Evolutionary conservation across 441 rosid species (phyloP).

Genomic region (Brassica balearica): DNA sequence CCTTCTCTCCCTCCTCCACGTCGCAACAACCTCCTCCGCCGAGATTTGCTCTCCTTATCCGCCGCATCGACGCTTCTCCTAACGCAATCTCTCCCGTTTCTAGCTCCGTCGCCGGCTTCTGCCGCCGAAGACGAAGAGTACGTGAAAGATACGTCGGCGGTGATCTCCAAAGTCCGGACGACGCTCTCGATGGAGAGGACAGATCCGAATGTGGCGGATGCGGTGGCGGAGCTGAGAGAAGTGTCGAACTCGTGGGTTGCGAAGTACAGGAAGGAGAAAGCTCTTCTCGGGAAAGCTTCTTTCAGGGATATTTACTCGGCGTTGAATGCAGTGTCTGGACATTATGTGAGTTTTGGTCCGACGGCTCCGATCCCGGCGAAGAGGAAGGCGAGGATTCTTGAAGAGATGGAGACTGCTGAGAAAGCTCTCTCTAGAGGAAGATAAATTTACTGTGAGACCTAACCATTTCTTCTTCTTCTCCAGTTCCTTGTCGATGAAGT

Average conservation of each 20-base stretch:
- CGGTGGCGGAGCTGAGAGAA: slow-evolving; percentile 80
- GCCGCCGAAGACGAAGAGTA: slow-evolving; percentile 77
- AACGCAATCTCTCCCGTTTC: slow-evolving; percentile 33
- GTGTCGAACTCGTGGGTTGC: slow-evolving; percentile 90
- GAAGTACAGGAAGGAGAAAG: slow-evolving; percentile 88
- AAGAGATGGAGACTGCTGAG: slow-evolving; percentile 94
- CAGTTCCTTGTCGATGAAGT: slow-evolving; percentile 24
- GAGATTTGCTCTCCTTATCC: slow-evolving; percentile 59
- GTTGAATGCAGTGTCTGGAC: slow-evolving; percentile 87
- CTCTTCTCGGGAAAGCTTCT: slow-evolving; percentile 73
- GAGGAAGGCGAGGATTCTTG: slow-evolving; percentile 84
- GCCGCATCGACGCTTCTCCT: slow-evolving; percentile 35
- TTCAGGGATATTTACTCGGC: slow-evolving; percentile 91
- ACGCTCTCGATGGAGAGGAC: slow-evolving; percentile 74
- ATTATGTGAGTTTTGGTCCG: slow-evolving; percentile 94
- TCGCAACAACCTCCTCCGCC: slow-evolving; percentile 48
- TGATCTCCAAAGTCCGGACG: slow-evolving; percentile 72
- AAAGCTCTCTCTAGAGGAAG: slow-evolving; percentile 81
- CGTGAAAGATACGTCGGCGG: slow-evolving; percentile 71
- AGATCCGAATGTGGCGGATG: slow-evolving; percentile 77
- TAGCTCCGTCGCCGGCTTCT: slow-evolving; percentile 59
- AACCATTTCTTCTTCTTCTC: slow-evolving; percentile 23
- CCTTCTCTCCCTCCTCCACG: slow-evolving; percentile 32
- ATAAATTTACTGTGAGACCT: slow-evolving; percentile 39
- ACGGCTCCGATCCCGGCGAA: slow-evolving; percentile 85